Evolutionary conservation across 768 basidiomycete genomes (phyloP).

Genomic region (Phanerochaete carnosa): DNA sequence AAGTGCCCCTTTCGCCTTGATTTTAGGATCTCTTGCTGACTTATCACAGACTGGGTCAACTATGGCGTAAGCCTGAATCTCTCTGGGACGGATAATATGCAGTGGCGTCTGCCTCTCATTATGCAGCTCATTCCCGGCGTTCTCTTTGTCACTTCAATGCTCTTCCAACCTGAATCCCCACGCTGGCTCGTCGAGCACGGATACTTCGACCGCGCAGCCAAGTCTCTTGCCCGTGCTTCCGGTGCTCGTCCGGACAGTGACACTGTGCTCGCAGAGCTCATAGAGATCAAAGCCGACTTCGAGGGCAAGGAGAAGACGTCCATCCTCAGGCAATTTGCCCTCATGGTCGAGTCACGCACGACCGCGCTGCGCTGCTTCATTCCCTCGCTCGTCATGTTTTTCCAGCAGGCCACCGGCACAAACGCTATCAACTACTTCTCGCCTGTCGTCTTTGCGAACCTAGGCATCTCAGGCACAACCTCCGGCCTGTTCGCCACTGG

Average conservation of each 20-base stretch:
- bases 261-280: slow-evolving; percentile 33
- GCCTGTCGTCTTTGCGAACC: slow-evolving; percentile 45
- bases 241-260: slow-evolving; percentile 31
- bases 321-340: slow-evolving; percentile 33
- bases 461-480: slow-evolving; percentile 43
- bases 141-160: slow-evolving; percentile 40
- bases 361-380: slow-evolving; percentile 44
- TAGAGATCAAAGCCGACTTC: slow-evolving; percentile 49
- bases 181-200: slow-evolving; percentile 52
- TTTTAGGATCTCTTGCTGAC: neutral
- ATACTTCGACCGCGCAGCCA: slow-evolving; percentile 38
- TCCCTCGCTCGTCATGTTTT: slow-evolving; percentile 45
- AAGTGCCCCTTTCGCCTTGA: slow-evolving; percentile 2
- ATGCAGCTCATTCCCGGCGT: slow-evolving; percentile 43
- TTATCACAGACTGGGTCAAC: slow-evolving; percentile 42
- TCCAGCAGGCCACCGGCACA: slow-evolving; percentile 50
- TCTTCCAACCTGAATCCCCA: slow-evolving; percentile 52
- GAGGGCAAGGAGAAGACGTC: slow-evolving; percentile 36
- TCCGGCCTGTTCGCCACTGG: slow-evolving; percentile 51
- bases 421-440: slow-evolving; percentile 56
- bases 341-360: slow-evolving; percentile 41
- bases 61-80: slow-evolving; percentile 35
- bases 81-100: slow-evolving; percentile 35
- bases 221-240: slow-evolving; percentile 34
- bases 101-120: slow-evolving; percentile 53